Conservation (phyloP, 2,329 filamentous ascomycete genomes). For the Dendryphion nanum region DNA sequence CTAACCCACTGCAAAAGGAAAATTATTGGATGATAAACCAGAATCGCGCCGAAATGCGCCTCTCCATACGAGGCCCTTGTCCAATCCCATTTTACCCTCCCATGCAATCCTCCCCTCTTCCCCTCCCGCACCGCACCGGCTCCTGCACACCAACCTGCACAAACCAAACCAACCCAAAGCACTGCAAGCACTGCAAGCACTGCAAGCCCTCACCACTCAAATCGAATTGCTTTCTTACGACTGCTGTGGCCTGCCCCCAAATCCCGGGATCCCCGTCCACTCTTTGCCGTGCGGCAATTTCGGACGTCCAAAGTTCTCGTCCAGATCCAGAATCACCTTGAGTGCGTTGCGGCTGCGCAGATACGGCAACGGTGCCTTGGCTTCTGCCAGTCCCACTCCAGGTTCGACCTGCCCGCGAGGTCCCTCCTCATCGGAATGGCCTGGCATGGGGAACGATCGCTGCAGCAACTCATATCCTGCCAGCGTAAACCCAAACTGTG, state of each 20-base stretch:
- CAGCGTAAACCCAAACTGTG: conserved; percentile 96
- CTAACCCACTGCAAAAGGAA: conserved; percentile 27
- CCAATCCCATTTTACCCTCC: conserved; percentile 33
- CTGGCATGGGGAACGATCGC: conserved; percentile 75
- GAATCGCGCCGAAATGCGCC: conserved; percentile 16
- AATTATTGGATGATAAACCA: conserved; percentile 26
- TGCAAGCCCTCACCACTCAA: no score
- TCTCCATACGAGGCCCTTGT: conserved; percentile 15
- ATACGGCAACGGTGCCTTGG: conserved; percentile 63
- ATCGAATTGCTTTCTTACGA: conserved; percentile 13
- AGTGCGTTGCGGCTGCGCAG: conserved; percentile 82
- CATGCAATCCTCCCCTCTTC: conserved; percentile 9
- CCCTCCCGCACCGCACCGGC: conserved; percentile 12
- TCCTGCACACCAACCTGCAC: background rate
- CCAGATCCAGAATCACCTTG: conserved; percentile 92
- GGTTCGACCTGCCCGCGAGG: conserved; percentile 60
- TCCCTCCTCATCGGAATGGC: conserved; percentile 54
- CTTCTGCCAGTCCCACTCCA: conserved; percentile 62
- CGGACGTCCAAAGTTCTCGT: conserved; percentile 84
- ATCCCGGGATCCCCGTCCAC: conserved; percentile 37
- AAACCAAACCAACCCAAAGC: background rate
- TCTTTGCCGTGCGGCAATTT: conserved; percentile 51
- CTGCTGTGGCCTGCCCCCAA: conserved; percentile 28
- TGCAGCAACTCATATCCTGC: conserved; percentile 93
- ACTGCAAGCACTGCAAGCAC: no score